Evolutionary conservation across 495 filamentous ascomycete species (phyloP), one percentile per base, ranked within the genome.

Genomic region (Penicillium pancosmium): DNA sequence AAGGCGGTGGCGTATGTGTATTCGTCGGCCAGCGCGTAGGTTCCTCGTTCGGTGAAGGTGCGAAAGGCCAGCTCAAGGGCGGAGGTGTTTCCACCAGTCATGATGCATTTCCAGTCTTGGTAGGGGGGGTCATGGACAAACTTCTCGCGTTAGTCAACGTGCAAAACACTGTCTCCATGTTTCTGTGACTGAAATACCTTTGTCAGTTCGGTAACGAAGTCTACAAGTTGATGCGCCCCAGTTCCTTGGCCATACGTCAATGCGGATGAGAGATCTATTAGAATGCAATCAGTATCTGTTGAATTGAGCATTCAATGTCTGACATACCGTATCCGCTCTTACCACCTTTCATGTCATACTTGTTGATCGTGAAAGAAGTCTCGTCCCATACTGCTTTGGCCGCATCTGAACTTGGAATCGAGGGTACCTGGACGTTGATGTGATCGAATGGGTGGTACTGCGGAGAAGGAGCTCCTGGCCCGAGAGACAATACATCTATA

Each of bases 1-100:
- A 94, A 80, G 11, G 91, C 91, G 4, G 88, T 87, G 1, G 86
- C 78, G 73, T 96, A 98, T 6, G 90, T 91, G 69, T 91, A 96
- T 66, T 93, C 88, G 71, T 98, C 93, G 15, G 86, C 88, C 36
- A 98, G 73, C 41, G 97, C 70, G 54, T 81, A 82, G 62, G 96
- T 91, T 2, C 85, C 83, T 33, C 83, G 78, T 57, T 90, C 38
- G 12, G 52, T 51, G 15, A 98, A 83, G 82, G 96, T 88, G 11
- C 93, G 84, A 27, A 92, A 79, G 1, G 87, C 77, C 62, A 88
- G 84, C 50, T 98, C 93, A 50, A 92, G 81, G 0, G 88, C 85
- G 12, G 81, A 88, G 5, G 93, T 96, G 69, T 81, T 90, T 35
- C 93, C 93, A 41, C 90, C 79, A 5, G 85, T 90, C 70, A 94